A percentile compares a stretch with the other conserved stretches of the same genome.
These are phyloP conservation scores for Boletus insuetus DNA, from an alignment of 768 basidiomycete genomes.

Conservation along the genomic window DNA sequence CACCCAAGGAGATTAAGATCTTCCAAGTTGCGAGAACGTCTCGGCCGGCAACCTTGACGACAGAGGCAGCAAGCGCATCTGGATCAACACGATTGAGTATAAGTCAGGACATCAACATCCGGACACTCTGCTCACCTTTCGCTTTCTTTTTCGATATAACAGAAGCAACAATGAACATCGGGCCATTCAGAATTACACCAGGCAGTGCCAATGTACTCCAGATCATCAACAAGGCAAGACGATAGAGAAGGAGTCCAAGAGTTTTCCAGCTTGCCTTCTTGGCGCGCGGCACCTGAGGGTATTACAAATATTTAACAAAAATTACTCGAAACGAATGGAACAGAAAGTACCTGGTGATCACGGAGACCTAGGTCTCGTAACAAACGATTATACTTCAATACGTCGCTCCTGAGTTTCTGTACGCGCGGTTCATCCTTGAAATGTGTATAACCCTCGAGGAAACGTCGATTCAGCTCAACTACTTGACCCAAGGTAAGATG, in stretches of 20 bases:
- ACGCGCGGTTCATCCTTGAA: constrained; percentile 93
- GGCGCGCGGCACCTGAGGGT: constrained; percentile 74
- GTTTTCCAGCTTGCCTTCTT: constrained; percentile 86
- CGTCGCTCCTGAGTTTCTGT: constrained; percentile 72
- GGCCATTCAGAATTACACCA: constrained; percentile 87
- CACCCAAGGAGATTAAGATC: constrained; percentile 88
- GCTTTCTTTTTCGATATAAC: constrained; percentile 87
- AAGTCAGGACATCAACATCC: background rate
- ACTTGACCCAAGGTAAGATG: constrained; percentile 93
- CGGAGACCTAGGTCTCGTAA: constrained; percentile 87
- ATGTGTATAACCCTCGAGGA: constrained; percentile 88
- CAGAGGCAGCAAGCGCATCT: constrained; percentile 96
- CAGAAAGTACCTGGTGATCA: constrained; percentile 75
- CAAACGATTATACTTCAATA: constrained; percentile 86
- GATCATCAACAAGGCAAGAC: constrained; percentile 67
- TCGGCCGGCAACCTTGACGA: constrained; percentile 92
- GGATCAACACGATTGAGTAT: background rate
- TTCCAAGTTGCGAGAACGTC: constrained; percentile 99
- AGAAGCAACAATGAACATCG: constrained; percentile 89
- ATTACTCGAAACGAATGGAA: background rate
- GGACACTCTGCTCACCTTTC: constrained; percentile 52
- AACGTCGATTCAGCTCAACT: constrained; percentile 88
- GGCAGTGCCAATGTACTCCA: constrained; percentile 89
- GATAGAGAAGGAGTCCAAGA: constrained; percentile 78
- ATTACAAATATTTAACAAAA: background rate